Base-by-base conservation (phyloP, 345 rosid genomes). In the Pistacia integerrima region DNA sequence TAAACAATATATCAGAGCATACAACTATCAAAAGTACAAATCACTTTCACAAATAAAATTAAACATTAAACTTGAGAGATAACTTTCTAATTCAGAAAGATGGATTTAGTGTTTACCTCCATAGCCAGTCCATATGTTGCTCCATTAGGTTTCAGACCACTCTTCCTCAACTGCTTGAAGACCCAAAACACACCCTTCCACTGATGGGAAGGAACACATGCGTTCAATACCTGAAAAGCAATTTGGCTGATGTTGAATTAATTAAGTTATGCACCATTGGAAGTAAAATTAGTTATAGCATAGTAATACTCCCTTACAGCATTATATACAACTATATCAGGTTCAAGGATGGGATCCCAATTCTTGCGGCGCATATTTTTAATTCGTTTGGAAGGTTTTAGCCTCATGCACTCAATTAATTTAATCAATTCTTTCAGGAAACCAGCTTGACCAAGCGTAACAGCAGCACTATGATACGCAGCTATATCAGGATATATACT, bases 171-270 rank as follows among this genome's bases (percentile, higher is more conserved):
- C 85, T 95, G 93, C 78, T 85, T 57, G 87, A 95, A 92, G 69
- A 90, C 98, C 98, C 97, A 93, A 46, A 90, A 85, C 65, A 92
- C 99, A 70, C 92, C 97, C 83, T 92, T 90, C 99, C 96, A 95
- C 75, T 92, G 97, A 64, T 66, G 87, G 75, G 87, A 85, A 11
- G 96, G 91, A 79, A 93, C 88, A 86, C 98, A 95, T 72, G 98
- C 94, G 82, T 95, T 95, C 72, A 95, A 57, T 64, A 95, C 90
- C 99, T 95, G 81, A 18, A 20, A 82, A 76, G 48, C 67, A 77
- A 52, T 67, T 71, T 33, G 20, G 35, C 18, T 67, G 55, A 63
- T 64, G 20, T 58, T 64, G 49, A 77, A 72, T 41, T 20, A 77
- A 65, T 69, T 22, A 56, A 33, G 16, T 46, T 54, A 68, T 20